Percentiles rank a stretch among this genome's conserved stretches.
Evolutionary conservation across 805 yeast species (phyloP).

Genomic region (Nakazawaea sp.): DNA sequence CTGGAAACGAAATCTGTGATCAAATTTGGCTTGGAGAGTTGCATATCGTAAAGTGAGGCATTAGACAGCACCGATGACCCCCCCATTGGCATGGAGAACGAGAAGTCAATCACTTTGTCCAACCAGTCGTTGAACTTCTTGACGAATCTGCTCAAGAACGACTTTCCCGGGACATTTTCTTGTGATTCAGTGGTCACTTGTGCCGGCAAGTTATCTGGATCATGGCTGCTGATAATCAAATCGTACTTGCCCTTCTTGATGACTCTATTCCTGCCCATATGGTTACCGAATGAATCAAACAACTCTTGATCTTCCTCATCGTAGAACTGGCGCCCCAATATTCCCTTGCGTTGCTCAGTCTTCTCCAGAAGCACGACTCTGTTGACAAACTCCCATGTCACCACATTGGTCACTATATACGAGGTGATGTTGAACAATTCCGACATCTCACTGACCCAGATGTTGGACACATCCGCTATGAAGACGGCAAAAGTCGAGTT

Average conservation of each 20-base stretch:
- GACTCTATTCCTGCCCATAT: constrained; percentile 1
- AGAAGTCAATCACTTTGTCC: constrained; percentile 1
- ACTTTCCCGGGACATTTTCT: background rate
- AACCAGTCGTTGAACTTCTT: background rate
- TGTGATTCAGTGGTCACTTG: background rate
- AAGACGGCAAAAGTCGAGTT: constrained; percentile 63
- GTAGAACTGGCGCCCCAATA: constrained; percentile 67
- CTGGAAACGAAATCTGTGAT: background rate
- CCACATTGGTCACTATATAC: constrained; percentile 63
- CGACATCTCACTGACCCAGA: constrained; percentile 69
- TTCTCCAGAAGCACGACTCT: constrained; percentile 51
- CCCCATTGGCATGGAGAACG: constrained; percentile 3
- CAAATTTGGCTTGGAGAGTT: background rate
- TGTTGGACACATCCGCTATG: constrained; percentile 67
- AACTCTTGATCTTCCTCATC: constrained; percentile 48
- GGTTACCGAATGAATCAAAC: constrained; percentile 29
- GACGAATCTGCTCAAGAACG: background rate
- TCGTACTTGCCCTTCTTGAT: constrained; percentile 11
- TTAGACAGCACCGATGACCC: background rate
- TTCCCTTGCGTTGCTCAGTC: constrained; percentile 58
- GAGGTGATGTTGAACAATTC: constrained; percentile 69
- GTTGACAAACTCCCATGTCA: constrained; percentile 86
- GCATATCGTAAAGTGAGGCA: constrained; percentile 1
- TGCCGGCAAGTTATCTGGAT: background rate
- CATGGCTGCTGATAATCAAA: constrained; percentile 9